Evolutionary conservation across 805 yeast species (phyloP), one percentile per base, ranked within the genome.

Genomic region (Myxozyma geophila): DNA sequence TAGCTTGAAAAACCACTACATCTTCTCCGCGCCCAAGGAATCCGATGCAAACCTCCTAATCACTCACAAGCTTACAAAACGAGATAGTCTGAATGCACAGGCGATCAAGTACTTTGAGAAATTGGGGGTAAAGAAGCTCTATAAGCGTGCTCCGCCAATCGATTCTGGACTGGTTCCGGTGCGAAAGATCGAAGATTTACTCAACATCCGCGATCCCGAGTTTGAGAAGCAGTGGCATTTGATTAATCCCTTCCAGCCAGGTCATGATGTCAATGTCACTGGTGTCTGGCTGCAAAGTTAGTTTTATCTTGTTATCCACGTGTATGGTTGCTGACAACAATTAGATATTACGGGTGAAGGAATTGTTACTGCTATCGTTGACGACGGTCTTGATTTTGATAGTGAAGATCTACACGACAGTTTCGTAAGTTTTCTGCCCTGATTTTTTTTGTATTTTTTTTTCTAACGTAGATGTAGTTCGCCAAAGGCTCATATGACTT

Each of bases 221-320:
- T 93, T 95, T 72, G 74, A 76, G 10, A 80, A 82, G 44, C 99
- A 95, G 76, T 95, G 99, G 99, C 98, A 93, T 76, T 76, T 95
- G n/a, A 77, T 89, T 46, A 95, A 95, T 73, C 79, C 90, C 0
- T 74, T 75, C 7, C 85, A 79, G 68, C 90, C 89, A 0, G 96
- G 96, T 0, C 82, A 90, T 71, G 98, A 93, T 74, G 85, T 95
- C 58, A 93, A 95, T 71, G 93, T 92, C 13, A 76, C 89, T 0
- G 92, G 89, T 0, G 85, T 91, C 12, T 95, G 99, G 99, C 78
- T 80, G 37, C 85, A 85, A 63, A 89, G 71, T 59, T 46, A 7
- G 63, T 49, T 35, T 35, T 10, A 5, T 33, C 28, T 33, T 33
- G 13, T 17, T 21, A 4, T 10, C 13, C 15, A 33, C 23, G n/a